Evolutionary conservation across 345 rosid species (phyloP).

Genomic region (Fremontodendron californicum): DNA sequence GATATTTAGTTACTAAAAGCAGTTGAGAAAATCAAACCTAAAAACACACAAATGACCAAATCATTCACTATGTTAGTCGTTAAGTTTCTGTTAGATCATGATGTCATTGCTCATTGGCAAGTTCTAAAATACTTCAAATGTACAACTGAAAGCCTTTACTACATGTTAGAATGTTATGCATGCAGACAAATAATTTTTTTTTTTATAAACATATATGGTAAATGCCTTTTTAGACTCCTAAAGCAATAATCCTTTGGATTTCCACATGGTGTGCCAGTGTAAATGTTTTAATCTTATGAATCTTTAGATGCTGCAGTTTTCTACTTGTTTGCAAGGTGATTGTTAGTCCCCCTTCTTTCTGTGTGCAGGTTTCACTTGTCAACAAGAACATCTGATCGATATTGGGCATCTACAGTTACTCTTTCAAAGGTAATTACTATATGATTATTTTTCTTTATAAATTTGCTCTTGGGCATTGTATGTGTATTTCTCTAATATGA

Average conservation of each 20-base stretch:
- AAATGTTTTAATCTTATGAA: no score
- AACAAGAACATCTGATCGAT: constrained; percentile 55
- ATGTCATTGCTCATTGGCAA: background rate
- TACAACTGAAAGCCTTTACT: background rate
- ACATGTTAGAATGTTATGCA: background rate
- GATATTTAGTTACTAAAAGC: no score
- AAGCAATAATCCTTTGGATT: background rate
- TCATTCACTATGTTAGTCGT: no score
- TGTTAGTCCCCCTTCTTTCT: background rate
- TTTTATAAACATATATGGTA: background rate
- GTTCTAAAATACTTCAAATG: background rate
- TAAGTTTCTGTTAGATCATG: background rate
- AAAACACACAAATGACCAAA: background rate
- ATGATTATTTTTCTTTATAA: background rate
- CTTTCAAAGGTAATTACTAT: constrained; percentile 51
- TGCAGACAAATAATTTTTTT: background rate
- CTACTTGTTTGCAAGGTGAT: no score
- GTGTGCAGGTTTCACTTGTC: constrained; percentile 62
- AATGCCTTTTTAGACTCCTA: no score
- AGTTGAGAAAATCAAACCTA: background rate
- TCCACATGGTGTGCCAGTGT: background rate
- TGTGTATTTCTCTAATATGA: no score
- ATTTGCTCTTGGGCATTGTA: no score
- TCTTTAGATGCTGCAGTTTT: no score
- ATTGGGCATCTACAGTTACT: constrained; percentile 57